phyloP scores from a whole-genome alignment of 768 basidiomycete species.

The Kwoniella bestiolae region DNA sequence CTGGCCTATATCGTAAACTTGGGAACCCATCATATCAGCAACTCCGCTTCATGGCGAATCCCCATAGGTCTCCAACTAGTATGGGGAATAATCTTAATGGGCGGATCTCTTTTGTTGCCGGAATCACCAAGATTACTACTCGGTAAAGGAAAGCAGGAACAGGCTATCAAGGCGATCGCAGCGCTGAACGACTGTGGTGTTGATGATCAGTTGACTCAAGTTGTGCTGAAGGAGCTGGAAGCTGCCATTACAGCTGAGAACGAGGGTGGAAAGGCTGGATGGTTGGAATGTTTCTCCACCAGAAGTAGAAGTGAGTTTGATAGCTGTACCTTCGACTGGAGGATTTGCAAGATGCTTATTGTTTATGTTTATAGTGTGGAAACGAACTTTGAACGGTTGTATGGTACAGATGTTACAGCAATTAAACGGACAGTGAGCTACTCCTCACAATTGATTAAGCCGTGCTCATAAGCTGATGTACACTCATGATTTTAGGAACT shows the following conservation, averaged over 20 bases:
- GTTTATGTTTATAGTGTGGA: constrained; percentile 63
- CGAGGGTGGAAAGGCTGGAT: constrained; percentile 77
- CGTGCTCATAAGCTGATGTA: neutral
- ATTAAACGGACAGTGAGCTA: constrained; percentile 79
- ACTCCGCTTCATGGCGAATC: constrained; percentile 62
- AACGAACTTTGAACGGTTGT: constrained; percentile 64
- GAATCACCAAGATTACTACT: constrained; percentile 27
- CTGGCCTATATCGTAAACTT: constrained; percentile 30
- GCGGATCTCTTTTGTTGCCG: constrained; percentile 22
- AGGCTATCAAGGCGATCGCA: constrained; percentile 64
- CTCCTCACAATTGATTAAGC: constrained; percentile 38
- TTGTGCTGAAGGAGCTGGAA: constrained; percentile 68
- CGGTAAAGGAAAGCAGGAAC: constrained; percentile 61
- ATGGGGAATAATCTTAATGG: constrained; percentile 27
- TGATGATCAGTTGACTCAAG: constrained; percentile 66
- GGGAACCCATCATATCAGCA: constrained; percentile 55
- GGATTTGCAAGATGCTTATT: neutral
- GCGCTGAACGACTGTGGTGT: constrained; percentile 65
- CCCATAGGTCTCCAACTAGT: constrained; percentile 34
- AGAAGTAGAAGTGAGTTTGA: constrained; percentile 14
- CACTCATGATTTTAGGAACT: neutral
- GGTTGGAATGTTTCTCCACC: constrained; percentile 76
- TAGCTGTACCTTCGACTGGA: too few relatives aligned
- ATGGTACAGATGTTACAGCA: constrained; percentile 69
- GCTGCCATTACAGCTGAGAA: constrained; percentile 73